phyloP scores from a whole-genome alignment of 1,284 basidiomycete species.

The Cryptococcus sp. region DNA sequence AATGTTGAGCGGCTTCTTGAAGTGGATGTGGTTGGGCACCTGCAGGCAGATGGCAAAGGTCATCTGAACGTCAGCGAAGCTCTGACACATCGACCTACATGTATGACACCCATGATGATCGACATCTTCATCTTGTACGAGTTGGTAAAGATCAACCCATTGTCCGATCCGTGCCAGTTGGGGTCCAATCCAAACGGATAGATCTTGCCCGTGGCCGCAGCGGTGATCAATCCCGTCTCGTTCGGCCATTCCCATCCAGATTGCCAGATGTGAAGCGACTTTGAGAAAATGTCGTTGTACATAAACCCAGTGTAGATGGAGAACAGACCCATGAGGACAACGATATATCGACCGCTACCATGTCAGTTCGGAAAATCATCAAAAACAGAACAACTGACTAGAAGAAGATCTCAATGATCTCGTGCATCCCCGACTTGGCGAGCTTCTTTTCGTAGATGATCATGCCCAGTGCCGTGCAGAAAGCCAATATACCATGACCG shows the following conservation, averaged over 20 bases:
- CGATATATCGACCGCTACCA: constrained; percentile 94
- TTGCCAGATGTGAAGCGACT: constrained; percentile 78
- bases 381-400: constrained; percentile 65
- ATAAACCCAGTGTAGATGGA: constrained; percentile 94
- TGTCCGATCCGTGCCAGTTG: constrained; percentile 90
- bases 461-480: constrained; percentile 73
- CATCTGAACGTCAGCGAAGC: constrained; percentile 60
- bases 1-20: constrained; percentile 78
- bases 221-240: constrained; percentile 53
- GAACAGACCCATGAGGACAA: constrained; percentile 93
- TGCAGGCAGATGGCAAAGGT: constrained; percentile 95
- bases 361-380: constrained; percentile 7
- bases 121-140: constrained; percentile 99
- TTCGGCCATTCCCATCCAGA: constrained; percentile 82
- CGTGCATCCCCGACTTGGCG: constrained; percentile 63
- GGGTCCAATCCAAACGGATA: constrained; percentile 96
- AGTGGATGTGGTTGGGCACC: constrained; percentile 89
- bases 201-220: constrained; percentile 57
- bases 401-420: constrained; percentile 88
- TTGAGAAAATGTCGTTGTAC: constrained; percentile 99
- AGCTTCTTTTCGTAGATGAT: constrained; percentile 77
- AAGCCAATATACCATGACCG: constrained; percentile 86
- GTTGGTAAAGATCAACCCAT: constrained; percentile 89
- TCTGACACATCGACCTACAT: constrained; percentile 58
- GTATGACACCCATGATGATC: constrained; percentile 91